Base-by-base conservation (phyloP, 2,329 filamentous ascomycete genomes). In the Phyllosticta citrichinensis region DNA sequence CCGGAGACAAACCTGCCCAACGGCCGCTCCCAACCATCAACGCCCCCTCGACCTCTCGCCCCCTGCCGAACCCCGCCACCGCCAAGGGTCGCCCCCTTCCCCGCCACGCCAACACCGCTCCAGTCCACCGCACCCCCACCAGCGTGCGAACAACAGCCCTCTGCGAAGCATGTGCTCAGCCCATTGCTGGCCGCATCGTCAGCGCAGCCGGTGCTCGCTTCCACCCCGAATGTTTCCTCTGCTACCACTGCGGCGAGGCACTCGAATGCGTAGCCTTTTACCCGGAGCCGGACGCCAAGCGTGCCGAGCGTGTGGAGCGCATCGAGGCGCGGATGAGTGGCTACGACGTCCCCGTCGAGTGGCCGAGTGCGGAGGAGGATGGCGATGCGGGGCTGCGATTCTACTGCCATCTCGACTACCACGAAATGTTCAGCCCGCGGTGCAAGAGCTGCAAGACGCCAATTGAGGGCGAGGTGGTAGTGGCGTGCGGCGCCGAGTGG, bases 341-440 rank as follows among this genome's bases (percentile, higher is more conserved):
- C 19, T 69, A 71, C 27, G 72, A 82, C 0, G 73, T 89, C 11
- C 77, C 81, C 57, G 83, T 82, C 30, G 77, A 83, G 70, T 87
- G 85, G 11, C 81, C 82, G 74, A 50, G 25, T 8, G 60, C 52
- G 50, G 22, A 57, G 5, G 81, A 81, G 2, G 88, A 93, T 67
- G 86, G 87, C 52, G 88, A 93, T 70, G 81, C 83, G 47, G 63
- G 67, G 2, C 80, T 90, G 54, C 86, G 93, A 11, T 97, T 97
- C 81, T 99, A 89, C 77, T 99, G 94, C 75, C 93, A 97, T 72
- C 83, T 99, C n/a, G 94, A 99, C 78, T 99, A 92, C 83, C 94
- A 99, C 74, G 94, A 99, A 75, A 79, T 88, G 59, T 99, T 90
- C 75, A 91, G 89, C 33, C 94, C 94, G 4, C 86, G 91, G 52